Conservation (phyloP, 2,329 filamentous ascomycete species). For the Phialocephala subalpina region DNA sequence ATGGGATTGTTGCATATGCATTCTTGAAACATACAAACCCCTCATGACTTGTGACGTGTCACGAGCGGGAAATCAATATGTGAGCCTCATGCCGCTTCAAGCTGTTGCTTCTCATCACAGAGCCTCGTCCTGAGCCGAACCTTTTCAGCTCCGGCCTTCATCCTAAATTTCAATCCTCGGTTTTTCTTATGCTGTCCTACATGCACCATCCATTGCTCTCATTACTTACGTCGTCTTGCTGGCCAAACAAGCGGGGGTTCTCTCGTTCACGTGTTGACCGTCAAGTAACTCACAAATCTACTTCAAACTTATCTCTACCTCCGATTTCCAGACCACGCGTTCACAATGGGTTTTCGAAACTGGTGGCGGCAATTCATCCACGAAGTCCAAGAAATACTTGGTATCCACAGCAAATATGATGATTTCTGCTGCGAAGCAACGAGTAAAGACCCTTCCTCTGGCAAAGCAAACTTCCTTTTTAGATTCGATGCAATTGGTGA, state of each 20-base stretch:
- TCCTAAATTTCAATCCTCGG: no score
- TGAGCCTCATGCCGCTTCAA: constrained; percentile 1
- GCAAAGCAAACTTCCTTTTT: no score
- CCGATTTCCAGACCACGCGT: no score
- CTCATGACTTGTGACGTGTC: background rate
- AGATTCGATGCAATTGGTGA: no score
- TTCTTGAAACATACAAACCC: background rate
- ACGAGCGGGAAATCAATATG: background rate
- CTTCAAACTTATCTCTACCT: background rate
- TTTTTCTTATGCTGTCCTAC: background rate
- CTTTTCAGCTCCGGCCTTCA: no score
- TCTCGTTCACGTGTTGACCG: no score
- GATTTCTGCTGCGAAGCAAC: constrained; percentile 15
- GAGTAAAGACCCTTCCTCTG: background rate
- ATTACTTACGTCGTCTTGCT: no score
- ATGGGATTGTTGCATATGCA: constrained; percentile 6
- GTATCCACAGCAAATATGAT: constrained; percentile 12
- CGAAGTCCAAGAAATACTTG: constrained; percentile 10
- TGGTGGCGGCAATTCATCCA: constrained; percentile 9
- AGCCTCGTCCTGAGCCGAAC: no score
- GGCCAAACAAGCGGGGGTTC: background rate
- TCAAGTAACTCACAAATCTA: background rate
- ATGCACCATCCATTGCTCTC: background rate
- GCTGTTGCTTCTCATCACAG: background rate
- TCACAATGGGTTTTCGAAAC: constrained; percentile 12